These are phyloP conservation scores for Pontederia crassipes DNA, from an alignment of 176 grass and related monocot genomes.

Conservation along the genomic window DNA sequence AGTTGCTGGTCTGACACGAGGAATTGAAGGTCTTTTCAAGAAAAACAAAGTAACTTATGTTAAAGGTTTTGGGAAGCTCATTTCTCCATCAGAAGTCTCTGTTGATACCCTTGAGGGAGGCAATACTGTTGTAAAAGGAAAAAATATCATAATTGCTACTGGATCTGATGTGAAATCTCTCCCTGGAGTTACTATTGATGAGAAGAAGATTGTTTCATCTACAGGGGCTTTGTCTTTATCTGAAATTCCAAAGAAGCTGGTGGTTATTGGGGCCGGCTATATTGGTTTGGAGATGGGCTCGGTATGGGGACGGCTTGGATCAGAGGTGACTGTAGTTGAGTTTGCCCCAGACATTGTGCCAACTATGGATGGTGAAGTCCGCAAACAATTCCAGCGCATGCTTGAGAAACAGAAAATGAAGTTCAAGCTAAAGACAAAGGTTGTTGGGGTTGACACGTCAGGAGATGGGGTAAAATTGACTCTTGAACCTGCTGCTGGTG, in stretches of 20 bases:
- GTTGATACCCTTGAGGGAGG: constrained; percentile 80
- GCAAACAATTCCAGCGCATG: constrained; percentile 98
- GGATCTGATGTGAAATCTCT: constrained; percentile 94
- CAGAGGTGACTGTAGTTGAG: constrained; percentile 90
- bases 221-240: constrained; percentile 76
- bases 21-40: constrained; percentile 93
- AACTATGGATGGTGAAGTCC: constrained; percentile 84
- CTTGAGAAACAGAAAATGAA: constrained; percentile 99
- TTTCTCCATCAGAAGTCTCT: constrained; percentile 79
- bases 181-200: constrained; percentile 89
- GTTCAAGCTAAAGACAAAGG: constrained; percentile 98
- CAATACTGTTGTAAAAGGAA: constrained; percentile 70
- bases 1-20: constrained; percentile 71
- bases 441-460: constrained; percentile 63
- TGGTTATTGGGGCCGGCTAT: constrained; percentile 94
- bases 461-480: constrained; percentile 78
- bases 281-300: constrained; percentile 99
- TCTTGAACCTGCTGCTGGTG: constrained; percentile 77
- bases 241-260: constrained; percentile 79
- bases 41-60: constrained; percentile 99
- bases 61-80: constrained; percentile 75
- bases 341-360: constrained; percentile 92
- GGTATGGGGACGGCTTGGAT: constrained; percentile 90
- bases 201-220: constrained; percentile 98
- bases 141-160: constrained; percentile 90